phyloP scores from a whole-genome alignment of 108 stramenopile genomes.

The Poteriospumella lacustris region DNA sequence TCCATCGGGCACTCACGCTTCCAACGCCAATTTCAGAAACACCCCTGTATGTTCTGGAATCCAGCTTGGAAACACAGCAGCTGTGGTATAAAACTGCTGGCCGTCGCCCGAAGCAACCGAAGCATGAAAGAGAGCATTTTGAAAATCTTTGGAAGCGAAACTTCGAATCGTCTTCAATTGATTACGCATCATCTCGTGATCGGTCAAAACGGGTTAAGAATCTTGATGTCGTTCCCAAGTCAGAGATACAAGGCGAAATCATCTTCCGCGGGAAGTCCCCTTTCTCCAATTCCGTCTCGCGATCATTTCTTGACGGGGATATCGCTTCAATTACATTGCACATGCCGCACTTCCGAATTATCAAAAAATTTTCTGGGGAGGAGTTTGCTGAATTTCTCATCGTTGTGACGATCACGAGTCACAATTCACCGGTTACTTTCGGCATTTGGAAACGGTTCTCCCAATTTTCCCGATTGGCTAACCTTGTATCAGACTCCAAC shows the following conservation, averaged over 20 bases:
- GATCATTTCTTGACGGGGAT: slow-evolving; percentile 31
- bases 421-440: slow-evolving; percentile 70
- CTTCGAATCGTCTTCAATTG: slow-evolving; percentile 72
- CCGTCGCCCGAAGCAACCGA: slow-evolving; percentile 82
- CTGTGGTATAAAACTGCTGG: slow-evolving; percentile 86
- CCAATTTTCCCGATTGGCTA: slow-evolving; percentile 67
- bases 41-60: slow-evolving; percentile 83
- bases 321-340: slow-evolving; percentile 40
- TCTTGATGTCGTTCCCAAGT: background rate
- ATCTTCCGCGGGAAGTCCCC: slow-evolving; percentile 29
- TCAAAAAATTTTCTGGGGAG: background rate
- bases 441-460: slow-evolving; percentile 83
- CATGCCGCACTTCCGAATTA: slow-evolving; percentile 42
- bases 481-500: slow-evolving; percentile 60
- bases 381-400: slow-evolving; percentile 41
- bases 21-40: slow-evolving; percentile 31
- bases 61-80: slow-evolving; percentile 66
- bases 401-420: slow-evolving; percentile 52
- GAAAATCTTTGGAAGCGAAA: slow-evolving; percentile 87
- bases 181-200: too few species aligned
- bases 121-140: slow-evolving; percentile 76
- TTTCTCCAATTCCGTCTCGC: slow-evolving; percentile 37
- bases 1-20: slow-evolving; percentile 18
- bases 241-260: slow-evolving; percentile 19
- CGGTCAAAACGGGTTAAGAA: too few species aligned